Percentiles rank a stretch among this genome's conserved stretches.
Evolutionary conservation across 345 rosid genomes (phyloP).

Genomic region (Euphorbia pulcherrima): DNA sequence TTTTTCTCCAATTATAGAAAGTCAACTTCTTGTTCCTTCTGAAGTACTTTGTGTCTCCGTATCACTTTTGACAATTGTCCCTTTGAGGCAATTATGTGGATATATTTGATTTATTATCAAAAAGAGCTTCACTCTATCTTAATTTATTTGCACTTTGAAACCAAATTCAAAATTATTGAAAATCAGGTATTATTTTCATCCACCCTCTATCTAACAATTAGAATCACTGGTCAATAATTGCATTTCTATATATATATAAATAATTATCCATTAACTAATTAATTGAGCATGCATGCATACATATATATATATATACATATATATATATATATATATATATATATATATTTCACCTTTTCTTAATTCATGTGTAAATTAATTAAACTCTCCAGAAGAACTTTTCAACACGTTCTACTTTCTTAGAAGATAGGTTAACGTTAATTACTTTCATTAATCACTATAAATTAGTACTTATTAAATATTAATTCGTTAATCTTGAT

Average conservation of each 20-base stretch:
- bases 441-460: no score
- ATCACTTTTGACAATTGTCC: constrained; percentile 25
- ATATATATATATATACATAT: no score
- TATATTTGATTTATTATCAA: background rate
- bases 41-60: no score
- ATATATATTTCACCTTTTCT: no score
- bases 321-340: no score
- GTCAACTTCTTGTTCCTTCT: constrained; percentile 27
- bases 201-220: constrained; percentile 41
- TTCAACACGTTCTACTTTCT: background rate
- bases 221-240: constrained; percentile 32
- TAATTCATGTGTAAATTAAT: no score
- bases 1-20: constrained; percentile 15
- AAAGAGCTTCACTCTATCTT: constrained; percentile 5
- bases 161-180: constrained; percentile 35
- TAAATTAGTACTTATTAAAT: no score
- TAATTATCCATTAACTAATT: background rate
- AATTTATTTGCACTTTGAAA: background rate
- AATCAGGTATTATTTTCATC: constrained; percentile 38
- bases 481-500: background rate
- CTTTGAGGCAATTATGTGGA: no score
- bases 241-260: background rate
- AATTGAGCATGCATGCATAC: no score
- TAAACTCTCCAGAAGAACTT: background rate
- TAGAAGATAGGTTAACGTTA: background rate